Base-by-base conservation (phyloP, 208 protist species). In the Phytomonas francai region DNA sequence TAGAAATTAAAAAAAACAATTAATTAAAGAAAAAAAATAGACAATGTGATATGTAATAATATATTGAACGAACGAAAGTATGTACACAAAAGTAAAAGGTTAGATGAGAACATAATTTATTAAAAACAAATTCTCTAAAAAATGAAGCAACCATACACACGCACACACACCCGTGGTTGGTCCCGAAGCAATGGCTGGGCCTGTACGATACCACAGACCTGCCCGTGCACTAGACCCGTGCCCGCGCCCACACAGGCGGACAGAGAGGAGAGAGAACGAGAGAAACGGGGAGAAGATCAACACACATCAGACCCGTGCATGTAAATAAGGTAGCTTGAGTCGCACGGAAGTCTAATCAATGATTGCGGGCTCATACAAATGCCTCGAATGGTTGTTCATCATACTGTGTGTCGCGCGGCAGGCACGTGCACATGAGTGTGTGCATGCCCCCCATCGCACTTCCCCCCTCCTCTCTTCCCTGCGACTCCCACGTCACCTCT, bases 361-460 rank as follows among this genome's bases (percentile, higher is more conserved):
- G 70, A 59, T 39, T 75, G 70, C 77, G 72, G 74, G 65, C 76
- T 82, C 77, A 82, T 78, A 82, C 77, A 82, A 82, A 82, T 82
- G 77, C 77, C 77, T 82, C 77, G 77, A 72, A 75, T 76, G 25
- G 59, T 74, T 79, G 62, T 59, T 72, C 65, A 72, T 51, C 42
- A 67, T 8, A 70, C 22, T 27, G 22, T 25, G 49, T 57, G 25
- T 57, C 49, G 49, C n/a, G 25, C n/a, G 25, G 22, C 22, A 57
- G 25, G 25, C n/a, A 57, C n/a, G 14, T 63, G 28, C 14, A 63
- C 16, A 63, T 14, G 25, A 25, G 31, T 36, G 16, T 28, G 25
- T n/a, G 22, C 31, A 57, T 63, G 16, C 29, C 31, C 14, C 16
- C 22, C 29, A 25, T 63, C 25, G 16, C n/a, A n/a, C n/a, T n/a